These are phyloP conservation scores for Talaromyces sp. DNA, from an alignment of 2,329 filamentous ascomycete genomes.

Conservation along the genomic window DNA sequence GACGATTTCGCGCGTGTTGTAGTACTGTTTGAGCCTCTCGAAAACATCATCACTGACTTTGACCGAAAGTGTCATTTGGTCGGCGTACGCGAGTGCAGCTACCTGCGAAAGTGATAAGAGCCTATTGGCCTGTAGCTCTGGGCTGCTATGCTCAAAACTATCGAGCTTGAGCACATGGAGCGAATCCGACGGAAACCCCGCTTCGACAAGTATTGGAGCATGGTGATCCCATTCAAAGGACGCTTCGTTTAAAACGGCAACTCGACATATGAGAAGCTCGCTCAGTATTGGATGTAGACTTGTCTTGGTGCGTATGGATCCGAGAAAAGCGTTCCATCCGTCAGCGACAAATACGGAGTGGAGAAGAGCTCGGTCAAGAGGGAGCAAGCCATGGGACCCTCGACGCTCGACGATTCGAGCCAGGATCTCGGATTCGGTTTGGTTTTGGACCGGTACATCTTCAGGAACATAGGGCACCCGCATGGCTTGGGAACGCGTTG, in stretches of 20 bases:
- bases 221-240: constrained; percentile 1
- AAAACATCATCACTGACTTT: background rate
- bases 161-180: background rate
- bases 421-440: background rate
- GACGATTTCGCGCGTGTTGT: background rate
- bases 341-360: background rate
- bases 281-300: background rate
- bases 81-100: background rate
- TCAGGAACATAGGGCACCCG: background rate
- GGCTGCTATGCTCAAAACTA: background rate
- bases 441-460: background rate
- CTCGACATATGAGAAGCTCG: background rate
- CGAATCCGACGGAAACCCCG: background rate
- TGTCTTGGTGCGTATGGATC: background rate
- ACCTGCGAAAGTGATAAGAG: background rate
- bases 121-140: background rate
- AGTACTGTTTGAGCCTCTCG: background rate
- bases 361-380: background rate
- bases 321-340: background rate
- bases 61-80: background rate
- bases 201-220: background rate
- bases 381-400: background rate
- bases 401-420: background rate
- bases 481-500: background rate
- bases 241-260: background rate